Evolutionary conservation across 768 basidiomycete species (phyloP).

Genomic region (Lepiota subincarnata): DNA sequence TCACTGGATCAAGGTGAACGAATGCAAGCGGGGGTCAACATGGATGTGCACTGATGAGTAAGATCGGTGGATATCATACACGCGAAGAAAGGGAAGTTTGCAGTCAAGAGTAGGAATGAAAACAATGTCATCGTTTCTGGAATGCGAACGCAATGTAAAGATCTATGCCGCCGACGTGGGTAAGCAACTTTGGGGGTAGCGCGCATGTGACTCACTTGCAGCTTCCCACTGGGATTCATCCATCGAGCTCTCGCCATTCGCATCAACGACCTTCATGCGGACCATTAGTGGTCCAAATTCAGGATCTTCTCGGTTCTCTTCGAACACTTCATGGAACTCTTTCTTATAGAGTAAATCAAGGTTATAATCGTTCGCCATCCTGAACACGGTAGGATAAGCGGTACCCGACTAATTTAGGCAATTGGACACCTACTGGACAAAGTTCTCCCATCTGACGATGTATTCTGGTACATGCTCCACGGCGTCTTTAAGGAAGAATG

Average conservation of each 20-base stretch:
- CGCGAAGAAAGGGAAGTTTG: too few relatives aligned
- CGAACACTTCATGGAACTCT: conserved; percentile 87
- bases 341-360: conserved; percentile 54
- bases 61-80: too few relatives aligned
- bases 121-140: conserved; percentile 47
- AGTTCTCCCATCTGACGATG: conserved; percentile 93
- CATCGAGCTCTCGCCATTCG: conserved; percentile 85
- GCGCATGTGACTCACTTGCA: conserved; percentile 68
- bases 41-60: too few relatives aligned
- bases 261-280: conserved; percentile 89
- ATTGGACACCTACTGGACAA: conserved; percentile 68
- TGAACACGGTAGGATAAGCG: conserved; percentile 1
- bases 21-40: too few relatives aligned
- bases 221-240: conserved; percentile 97
- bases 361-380: conserved; percentile 8
- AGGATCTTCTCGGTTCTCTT: conserved; percentile 70
- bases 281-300: conserved; percentile 84
- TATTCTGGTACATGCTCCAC: conserved; percentile 98
- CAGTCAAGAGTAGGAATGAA: too few relatives aligned
- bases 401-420: background rate
- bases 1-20: too few relatives aligned
- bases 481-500: conserved; percentile 90
- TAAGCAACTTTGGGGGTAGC: background rate
- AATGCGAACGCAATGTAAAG: conserved; percentile 94
- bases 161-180: conserved; percentile 41